Evolutionary conservation across 2,329 filamentous ascomycete species (phyloP).

Genomic region (Diaporthe aspalathi): DNA sequence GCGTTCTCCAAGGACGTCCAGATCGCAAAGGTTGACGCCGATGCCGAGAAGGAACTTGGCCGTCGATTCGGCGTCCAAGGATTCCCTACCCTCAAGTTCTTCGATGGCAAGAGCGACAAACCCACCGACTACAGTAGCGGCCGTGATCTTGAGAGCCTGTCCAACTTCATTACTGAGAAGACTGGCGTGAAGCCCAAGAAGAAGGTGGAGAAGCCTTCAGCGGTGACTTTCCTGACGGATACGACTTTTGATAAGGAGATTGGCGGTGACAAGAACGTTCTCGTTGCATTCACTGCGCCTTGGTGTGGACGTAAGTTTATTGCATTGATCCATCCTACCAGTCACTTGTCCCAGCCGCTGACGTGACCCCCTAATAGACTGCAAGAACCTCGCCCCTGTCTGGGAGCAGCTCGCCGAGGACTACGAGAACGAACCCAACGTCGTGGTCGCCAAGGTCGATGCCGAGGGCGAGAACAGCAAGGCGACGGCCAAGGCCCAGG

Average conservation of each 20-base stretch:
- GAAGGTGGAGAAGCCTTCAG: slow-evolving; percentile 78
- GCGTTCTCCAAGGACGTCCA: slow-evolving; percentile 78
- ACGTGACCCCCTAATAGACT: slow-evolving; percentile 70
- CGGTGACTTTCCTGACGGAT: slow-evolving; percentile 84
- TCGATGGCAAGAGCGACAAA: slow-evolving; percentile 91
- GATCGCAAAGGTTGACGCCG: slow-evolving; percentile 96
- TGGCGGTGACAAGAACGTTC: slow-evolving; percentile 86
- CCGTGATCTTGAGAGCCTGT: slow-evolving; percentile 87
- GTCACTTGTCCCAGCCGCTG: slow-evolving; percentile 25
- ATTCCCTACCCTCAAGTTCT: slow-evolving; percentile 97
- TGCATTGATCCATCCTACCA: background rate
- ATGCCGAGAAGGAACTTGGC: slow-evolving; percentile 85
- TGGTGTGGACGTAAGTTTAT: slow-evolving; percentile 93
- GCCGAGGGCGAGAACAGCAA: slow-evolving; percentile 90
- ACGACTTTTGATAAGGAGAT: slow-evolving; percentile 79
- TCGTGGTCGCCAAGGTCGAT: slow-evolving; percentile 95
- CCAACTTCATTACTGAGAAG: slow-evolving; percentile 85
- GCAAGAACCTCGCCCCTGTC: slow-evolving; percentile 90
- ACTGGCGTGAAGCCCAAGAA: slow-evolving; percentile 84
- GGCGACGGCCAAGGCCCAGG: slow-evolving; percentile 78
- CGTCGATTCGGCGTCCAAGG: slow-evolving; percentile 90
- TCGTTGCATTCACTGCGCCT: slow-evolving; percentile 97
- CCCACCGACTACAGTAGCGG: slow-evolving; percentile 88
- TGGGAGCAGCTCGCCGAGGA: slow-evolving; percentile 90
- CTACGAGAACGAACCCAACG: slow-evolving; percentile 80